Base-by-base conservation (phyloP, 768 basidiomycete genomes). In the Mycena pura region DNA sequence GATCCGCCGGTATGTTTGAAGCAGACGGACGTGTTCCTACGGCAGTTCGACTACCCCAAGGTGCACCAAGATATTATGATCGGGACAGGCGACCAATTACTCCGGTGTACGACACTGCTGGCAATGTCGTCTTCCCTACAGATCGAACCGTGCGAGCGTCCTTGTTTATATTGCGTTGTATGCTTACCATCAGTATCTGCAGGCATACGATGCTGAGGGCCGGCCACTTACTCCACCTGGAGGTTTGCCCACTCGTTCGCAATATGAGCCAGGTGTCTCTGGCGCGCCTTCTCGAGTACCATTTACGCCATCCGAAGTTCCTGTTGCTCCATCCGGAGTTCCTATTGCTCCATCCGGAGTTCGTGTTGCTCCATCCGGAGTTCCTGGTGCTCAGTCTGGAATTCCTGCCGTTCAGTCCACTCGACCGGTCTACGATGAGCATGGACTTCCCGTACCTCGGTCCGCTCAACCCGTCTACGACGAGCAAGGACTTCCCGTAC, bases 1-100 rank as follows among this genome's bases (percentile, higher is more conserved):
- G 25, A 3, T 32, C 41, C 15, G 22, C 29, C 22, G 41, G 39
- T 22, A 36, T 27, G 2, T 53, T 41, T 21, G 59, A 48, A 29
- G 36, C 21, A 21, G 41, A 45, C 40, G 31, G 58, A 34, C 49
- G 66, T 9, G 39, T 66, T 32, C 66, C 66, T 14, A 66, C 53
- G 29, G 53, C 61, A 21, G 47, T 47, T 28, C 66, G 39, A 38
- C 22, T 47, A 11, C 45, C 57, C 17, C 19, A 28, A 11, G 57
- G 40, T 9, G 57, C 36, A 43, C 63, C 57, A 5, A 46, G 9
- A 14, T 62, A 56, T 27, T 62, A 38, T 24, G 62, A 61, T 47
- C 25, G 44, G 8, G n/a, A 25, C 22, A 15, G 47, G 11, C 50
- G 53, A 6, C 51, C 57, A 7, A 53, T 64, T 32, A 58, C 52